Percentiles rank a stretch among this genome's conserved stretches.
Conservation (phyloP, 345 rosid species). For the Populus simonii region DNA sequence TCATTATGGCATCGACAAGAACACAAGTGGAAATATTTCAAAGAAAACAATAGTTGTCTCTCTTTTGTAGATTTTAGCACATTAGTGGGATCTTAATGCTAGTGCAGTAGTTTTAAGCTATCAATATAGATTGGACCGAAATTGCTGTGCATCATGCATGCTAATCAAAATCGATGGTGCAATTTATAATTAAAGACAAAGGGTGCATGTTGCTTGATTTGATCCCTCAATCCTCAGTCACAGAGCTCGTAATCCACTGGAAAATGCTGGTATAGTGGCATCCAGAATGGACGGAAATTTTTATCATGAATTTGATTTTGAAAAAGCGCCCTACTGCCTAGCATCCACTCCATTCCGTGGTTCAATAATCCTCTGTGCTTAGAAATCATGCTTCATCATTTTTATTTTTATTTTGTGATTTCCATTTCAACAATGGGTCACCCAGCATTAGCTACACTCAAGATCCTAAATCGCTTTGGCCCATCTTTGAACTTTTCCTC, state of each 20-base stretch:
- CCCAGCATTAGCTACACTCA: conserved; percentile 10
- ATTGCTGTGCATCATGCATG: neutral
- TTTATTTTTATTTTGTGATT: neutral
- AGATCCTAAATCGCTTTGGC: conserved; percentile 19
- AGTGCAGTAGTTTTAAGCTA: neutral
- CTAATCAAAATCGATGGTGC: neutral
- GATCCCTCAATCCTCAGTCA: neutral
- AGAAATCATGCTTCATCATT: conserved; percentile 21
- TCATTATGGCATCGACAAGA: neutral
- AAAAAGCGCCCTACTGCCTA: conserved; percentile 5
- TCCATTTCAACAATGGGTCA: conserved; percentile 25
- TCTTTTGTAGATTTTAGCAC: neutral
- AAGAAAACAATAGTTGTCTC: no score
- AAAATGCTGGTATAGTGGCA: conserved; percentile 2
- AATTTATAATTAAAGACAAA: neutral
- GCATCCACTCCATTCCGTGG: neutral
- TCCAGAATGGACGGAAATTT: neutral
- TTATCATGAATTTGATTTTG: neutral
- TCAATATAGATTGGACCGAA: neutral
- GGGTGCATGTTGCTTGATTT: neutral
- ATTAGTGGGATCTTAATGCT: neutral
- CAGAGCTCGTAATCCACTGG: neutral
- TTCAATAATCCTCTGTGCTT: neutral
- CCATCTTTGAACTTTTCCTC: neutral
- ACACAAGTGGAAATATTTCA: neutral